Evolutionary conservation across 306 rosid species (phyloP), one percentile per base, ranked within the genome.

Genomic region (Lithocarpus polystachyus): DNA sequence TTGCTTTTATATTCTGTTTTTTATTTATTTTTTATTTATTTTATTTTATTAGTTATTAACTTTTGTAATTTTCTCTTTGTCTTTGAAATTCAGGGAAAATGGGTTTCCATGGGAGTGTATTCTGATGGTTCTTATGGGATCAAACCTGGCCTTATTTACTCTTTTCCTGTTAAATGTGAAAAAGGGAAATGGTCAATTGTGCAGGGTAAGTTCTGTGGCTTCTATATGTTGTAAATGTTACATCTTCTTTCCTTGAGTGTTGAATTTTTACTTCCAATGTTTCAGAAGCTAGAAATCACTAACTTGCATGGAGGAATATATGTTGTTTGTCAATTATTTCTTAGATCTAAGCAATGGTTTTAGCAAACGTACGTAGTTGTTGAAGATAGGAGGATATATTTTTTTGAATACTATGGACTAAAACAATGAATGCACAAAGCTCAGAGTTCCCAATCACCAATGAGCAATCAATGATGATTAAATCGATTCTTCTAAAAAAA

Each of bases 81-180:
- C 43, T 77, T 60, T 37, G 48, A 22, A 54, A 45, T 80, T 69
- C 59, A 92, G 97, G 97, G 89, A 68, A 87, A 86, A 56, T 90
- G 94, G 94, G 95, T 94, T 37, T 92, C 97, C 56, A 95, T 95
- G 99, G 98, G 99, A 73, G 98, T 95, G 74, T 93, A 87, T 76
- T 91, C 92, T 65, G 96, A 95, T 77, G 99, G 99, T 13, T 95
- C 97, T 73, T 93, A 93, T 86, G 97, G 92, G 6, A 78, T 95
- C 37, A n/a, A n/a, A n/a, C n/a, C n/a, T n/a, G n/a, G n/a, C n/a
- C n/a, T n/a, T 75, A 84, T 92, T 33, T 95, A 92, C 90, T 95
- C 99, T 15, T 95, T 91, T 73, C 99, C 98, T 7, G 99, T 95
- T 56, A 90, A 92, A 33, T 93, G 99, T 77, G 90, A 91, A 71